Evolutionary conservation across 768 basidiomycete genomes (phyloP).

Genomic region (Xerocomellus amylosporus): DNA sequence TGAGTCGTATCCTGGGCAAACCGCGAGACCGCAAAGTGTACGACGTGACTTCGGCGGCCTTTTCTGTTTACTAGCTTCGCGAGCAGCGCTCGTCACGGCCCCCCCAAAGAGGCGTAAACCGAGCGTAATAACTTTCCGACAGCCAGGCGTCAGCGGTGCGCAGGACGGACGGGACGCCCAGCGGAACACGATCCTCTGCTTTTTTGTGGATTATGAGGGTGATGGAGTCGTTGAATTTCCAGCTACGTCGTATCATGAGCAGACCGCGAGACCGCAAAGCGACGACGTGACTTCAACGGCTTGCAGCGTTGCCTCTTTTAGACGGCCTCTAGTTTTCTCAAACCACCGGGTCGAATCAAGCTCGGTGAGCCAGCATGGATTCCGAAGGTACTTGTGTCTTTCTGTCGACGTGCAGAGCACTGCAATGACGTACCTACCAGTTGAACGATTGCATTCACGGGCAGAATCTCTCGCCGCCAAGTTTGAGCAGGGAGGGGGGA

Average conservation of each 20-base stretch:
- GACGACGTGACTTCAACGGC: conserved; percentile 77
- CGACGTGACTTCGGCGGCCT: conserved; percentile 63
- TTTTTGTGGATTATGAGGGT: conserved; percentile 96
- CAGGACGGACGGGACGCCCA: no score
- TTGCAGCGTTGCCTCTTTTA: no score
- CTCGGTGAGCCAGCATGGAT: no score
- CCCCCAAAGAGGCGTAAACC: conserved; percentile 81
- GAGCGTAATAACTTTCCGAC: conserved; percentile 65
- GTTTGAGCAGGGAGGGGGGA: no score
- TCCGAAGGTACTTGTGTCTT: no score
- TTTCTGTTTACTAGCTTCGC: conserved; percentile 34
- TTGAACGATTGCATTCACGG: no score
- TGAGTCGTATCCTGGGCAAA: conserved; percentile 51
- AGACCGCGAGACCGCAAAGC: conserved; percentile 55
- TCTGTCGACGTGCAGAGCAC: no score
- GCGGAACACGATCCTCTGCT: conserved; percentile 68
- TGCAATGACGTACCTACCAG: no score
- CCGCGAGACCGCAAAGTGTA: conserved; percentile 59
- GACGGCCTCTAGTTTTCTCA: no score
- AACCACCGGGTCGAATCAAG: no score
- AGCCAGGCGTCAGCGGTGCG: neutral
- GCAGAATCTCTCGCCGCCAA: no score
- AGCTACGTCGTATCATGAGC: conserved; percentile 55
- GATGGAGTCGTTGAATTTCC: conserved; percentile 84
- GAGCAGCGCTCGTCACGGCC: conserved; percentile 62